Conservation (phyloP, 202 grass and related monocot genomes). For the Panicum virgatum region DNA sequence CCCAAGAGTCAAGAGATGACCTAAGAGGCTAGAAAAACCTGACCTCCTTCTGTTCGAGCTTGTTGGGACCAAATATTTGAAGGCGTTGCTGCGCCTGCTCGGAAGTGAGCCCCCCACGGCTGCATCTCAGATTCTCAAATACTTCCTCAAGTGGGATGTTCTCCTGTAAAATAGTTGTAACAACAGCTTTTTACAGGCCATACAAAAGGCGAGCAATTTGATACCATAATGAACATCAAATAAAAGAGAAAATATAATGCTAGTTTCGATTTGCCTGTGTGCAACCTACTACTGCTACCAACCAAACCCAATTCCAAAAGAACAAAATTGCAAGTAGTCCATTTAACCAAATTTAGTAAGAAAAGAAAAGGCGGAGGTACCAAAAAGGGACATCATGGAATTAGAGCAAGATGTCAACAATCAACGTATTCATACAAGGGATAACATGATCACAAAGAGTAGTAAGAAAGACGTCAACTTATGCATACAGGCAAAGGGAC, state of each 20-base stretch:
- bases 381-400: background rate
- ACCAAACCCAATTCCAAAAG: background rate
- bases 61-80: constrained; percentile 86
- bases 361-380: background rate
- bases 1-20: background rate
- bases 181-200: background rate
- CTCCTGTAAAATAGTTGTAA: no score
- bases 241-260: background rate
- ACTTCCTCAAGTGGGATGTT: no score
- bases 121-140: no score
- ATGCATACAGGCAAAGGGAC: constrained; percentile 6
- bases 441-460: background rate
- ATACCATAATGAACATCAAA: background rate
- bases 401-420: background rate
- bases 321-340: background rate
- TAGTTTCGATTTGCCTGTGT: constrained; percentile 2
- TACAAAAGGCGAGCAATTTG: background rate
- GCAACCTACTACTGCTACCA: background rate
- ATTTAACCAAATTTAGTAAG: background rate
- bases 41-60: constrained; percentile 96
- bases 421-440: background rate
- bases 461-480: background rate
- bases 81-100: constrained; percentile 72
- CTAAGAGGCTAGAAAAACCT: background rate
- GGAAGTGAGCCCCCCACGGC: constrained; percentile 52